Evolutionary conservation across 1,139 yeast genomes (phyloP), one percentile per base, ranked within the genome.

Genomic region (Sugiyamaella sp.): DNA sequence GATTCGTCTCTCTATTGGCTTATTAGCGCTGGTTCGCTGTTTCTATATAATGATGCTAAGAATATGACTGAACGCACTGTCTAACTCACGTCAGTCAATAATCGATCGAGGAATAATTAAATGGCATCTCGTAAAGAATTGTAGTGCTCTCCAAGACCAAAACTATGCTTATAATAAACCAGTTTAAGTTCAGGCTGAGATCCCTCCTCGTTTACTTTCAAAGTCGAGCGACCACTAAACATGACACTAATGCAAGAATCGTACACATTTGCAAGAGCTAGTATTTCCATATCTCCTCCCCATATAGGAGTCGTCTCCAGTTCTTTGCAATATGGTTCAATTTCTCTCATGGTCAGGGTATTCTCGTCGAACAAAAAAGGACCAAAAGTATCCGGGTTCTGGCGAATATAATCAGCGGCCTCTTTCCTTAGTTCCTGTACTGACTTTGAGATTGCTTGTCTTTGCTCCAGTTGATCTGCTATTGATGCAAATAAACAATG

Each of bases 261-360:
- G 64, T 78, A 87, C 8, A 80, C 80, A 56, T 81, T 78, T 0
- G 95, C 78, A 42, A 90, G 74, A 0, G 98, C 97, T 63, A 89
- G 69, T 17, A 91, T 83, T 72, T 93, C 99, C 75, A 90, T 76
- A 65, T 93, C 98, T 3, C 97, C 95, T 25, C 99, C 99, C 99
- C 99, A 93, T 77, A 89, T 81, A 0, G 96, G 84, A 0, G 97
- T 89, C 14, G 73, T 73, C 52, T 79, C 86, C 53, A 93, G 77
- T 60, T 85, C 85, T 1, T 74, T 70, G 6, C 89, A 79, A 68
- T 93, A 93, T n/a, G 80, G 80, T 37, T 80, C 85, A 24, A 91
- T 71, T 58, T 87, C 87, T 42, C 79, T 75, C 59, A 86, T 62
- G 12, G 80, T 74, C 74, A 82, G 77, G 0, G 89, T 85, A 20